Base-by-base conservation (phyloP, 1,284 basidiomycete genomes). In the Schizophyllum commune region DNA sequence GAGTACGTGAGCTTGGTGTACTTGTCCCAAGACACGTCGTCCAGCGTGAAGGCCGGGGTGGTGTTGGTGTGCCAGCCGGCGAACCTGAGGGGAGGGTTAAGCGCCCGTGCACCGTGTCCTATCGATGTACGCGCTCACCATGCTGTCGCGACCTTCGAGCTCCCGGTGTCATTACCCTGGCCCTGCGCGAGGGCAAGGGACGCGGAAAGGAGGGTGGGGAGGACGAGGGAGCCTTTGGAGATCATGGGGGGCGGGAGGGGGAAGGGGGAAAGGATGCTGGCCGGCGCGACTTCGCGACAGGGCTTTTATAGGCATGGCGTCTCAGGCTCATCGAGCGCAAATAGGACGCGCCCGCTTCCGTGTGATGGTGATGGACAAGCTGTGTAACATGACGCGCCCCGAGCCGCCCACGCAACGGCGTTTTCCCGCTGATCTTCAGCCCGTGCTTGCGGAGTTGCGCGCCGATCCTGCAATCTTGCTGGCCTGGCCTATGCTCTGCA, bases 1-100 rank as follows among this genome's bases (percentile, higher is more conserved):
- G 78, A 67, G 63, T 77, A 81, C 58, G 73, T 75, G 32, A 79
- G 66, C 19, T 72, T 67, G 6, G 72, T 78, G 60, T 78, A 79
- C 65, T 74, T 76, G 58, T 65, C 60, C 78, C 78, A 79, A 33
- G 63, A 69, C 51, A 78, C 59, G 2, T 63, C 60, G 5, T 69
- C 66, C 27, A 74, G 61, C 19, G 68, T 65, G 20, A 69, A 69
- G 33, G 47, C 27, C n/a, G 69, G 65, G 56, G 66, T 61, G 3
- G 68, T 63, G 0, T 66, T 65, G 1, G 68, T 65, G 60, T 76
- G 73, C 66, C 67, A 77, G 32, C 70, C 68, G 20, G 74, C 66
- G 33, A 47, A 17, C 39, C 39, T 47, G 9, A 3, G 39, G 9
- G 13, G 39, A 11, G 39, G 17, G 17, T 11, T 47, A 11, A 47